Base-by-base conservation (phyloP, 1,139 yeast species). In the Yarrowia galli region DNA sequence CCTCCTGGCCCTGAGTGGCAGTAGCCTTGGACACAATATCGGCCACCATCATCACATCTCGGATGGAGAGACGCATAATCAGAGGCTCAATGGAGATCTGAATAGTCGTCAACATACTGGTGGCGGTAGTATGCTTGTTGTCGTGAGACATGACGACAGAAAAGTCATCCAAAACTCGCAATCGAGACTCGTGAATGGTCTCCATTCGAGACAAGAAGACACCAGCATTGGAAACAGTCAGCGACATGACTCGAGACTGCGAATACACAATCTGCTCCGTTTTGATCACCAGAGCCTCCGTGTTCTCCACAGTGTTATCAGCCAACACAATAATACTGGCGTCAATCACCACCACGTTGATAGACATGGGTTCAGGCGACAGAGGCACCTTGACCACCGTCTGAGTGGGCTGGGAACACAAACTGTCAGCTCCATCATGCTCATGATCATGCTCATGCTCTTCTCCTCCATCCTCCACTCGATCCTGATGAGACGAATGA, bases 271-370 rank as follows among this genome's bases (percentile, higher is more conserved):
- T 78, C 74, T 93, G 97, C 69, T 89, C 96, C 20, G 92, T 87
- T 73, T 91, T 91, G 78, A 95, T 89, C 0, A 95, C 97, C 69
- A 95, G 84, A 0, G 99, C 99, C 73, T 93, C 97, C 0, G 97
- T 87, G 71, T 88, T 84, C 1, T 78, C 75, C 15, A 83, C 80
- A 1, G 89, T 83, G 0, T 97, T 91, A 75, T 93, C 92, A 0
- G 97, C 97, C 65, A 96, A 79, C 46, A 96, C 78, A 45, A 91
- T 86, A 20, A 95, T 82, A 0, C 97, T 90, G 0, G 96, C 89
- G 69, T 91, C 88, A n/a, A 87, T 86, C 63, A 95, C 79, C 74
- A 90, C 91, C 23, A 93, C 76, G 0, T 92, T 85, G 74, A 86
- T 87, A 1, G 88, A 69, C 82, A 74, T 56, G 71, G 74, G 67